A percentile compares a stretch with the other conserved stretches of the same genome.
Evolutionary conservation across 2,329 filamentous ascomycete genomes (phyloP).

Genomic region (Westerdykella ornata): DNA sequence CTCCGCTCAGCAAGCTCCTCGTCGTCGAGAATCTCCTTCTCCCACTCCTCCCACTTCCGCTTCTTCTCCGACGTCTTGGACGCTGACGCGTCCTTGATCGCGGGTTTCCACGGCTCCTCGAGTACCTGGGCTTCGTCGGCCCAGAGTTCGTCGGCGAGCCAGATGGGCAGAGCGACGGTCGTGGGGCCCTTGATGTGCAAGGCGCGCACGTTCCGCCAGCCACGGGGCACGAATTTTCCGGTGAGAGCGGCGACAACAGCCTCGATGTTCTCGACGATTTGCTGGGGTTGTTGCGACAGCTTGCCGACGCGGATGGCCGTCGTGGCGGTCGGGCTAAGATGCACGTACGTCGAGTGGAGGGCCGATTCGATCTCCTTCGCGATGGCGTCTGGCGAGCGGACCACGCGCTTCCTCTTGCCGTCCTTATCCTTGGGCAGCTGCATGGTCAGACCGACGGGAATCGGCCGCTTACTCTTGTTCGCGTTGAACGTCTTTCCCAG

Average conservation of each 20-base stretch:
- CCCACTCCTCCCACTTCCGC: constrained; percentile 37
- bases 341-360: constrained; percentile 68
- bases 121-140: constrained; percentile 68
- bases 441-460: constrained; percentile 69
- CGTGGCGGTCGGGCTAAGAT: constrained; percentile 70
- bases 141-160: constrained; percentile 90
- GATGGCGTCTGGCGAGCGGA: constrained; percentile 58
- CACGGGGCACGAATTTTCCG: constrained; percentile 73
- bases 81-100: constrained; percentile 15
- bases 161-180: constrained; percentile 86
- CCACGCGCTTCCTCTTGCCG: constrained; percentile 34
- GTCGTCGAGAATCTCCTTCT: constrained; percentile 33
- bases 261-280: constrained; percentile 74
- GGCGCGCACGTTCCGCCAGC: constrained; percentile 78
- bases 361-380: constrained; percentile 77
- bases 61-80: constrained; percentile 28
- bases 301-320: constrained; percentile 75
- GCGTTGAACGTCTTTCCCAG: constrained; percentile 94
- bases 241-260: constrained; percentile 59
- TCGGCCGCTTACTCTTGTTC: constrained; percentile 71
- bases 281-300: constrained; percentile 64
- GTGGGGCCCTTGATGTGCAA: constrained; percentile 87
- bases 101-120: constrained; percentile 39
- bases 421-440: constrained; percentile 52
- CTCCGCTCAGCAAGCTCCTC: constrained; percentile 22